A percentile compares a stretch with the other conserved stretches of the same genome.
Conservation (phyloP, 306 rosid genomes). For the Medicago ruthenica region DNA sequence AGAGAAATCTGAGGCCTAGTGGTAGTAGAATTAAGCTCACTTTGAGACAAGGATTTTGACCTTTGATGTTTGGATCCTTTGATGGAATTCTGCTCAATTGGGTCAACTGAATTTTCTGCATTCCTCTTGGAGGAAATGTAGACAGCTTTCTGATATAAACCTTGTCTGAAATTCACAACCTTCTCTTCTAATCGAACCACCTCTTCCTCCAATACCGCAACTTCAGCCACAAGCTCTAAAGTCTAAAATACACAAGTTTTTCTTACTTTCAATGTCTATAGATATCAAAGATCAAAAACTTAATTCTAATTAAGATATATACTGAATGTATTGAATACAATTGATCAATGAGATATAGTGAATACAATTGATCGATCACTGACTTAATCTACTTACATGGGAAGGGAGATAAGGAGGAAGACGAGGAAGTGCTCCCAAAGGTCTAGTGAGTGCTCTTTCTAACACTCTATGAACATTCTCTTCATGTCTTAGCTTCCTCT, state of each 20-base stretch:
- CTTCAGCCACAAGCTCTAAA: constrained; percentile 90
- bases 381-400: constrained; percentile 55
- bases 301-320: not conserved
- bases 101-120: constrained; percentile 53
- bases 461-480: constrained; percentile 93
- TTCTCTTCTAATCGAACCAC: constrained; percentile 84
- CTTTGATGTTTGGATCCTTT: constrained; percentile 69
- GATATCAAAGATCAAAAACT: not conserved
- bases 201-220: constrained; percentile 93
- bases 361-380: not conserved
- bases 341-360: not conserved
- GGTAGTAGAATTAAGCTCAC: constrained; percentile 61
- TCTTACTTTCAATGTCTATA: constrained; percentile 24
- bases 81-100: constrained; percentile 54
- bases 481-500: constrained; percentile 95
- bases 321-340: not conserved
- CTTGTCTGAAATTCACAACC: constrained; percentile 85
- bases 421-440: constrained; percentile 94
- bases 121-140: constrained; percentile 66
- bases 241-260: constrained; percentile 55
- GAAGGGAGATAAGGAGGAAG: constrained; percentile 99
- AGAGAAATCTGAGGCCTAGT: constrained; percentile 65
- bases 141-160: constrained; percentile 84
- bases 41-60: constrained; percentile 73
- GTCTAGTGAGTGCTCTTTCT: constrained; percentile 92